Base-by-base conservation (phyloP, 805 yeast genomes). In the Zygosaccharomyces pseudorouxii region DNA sequence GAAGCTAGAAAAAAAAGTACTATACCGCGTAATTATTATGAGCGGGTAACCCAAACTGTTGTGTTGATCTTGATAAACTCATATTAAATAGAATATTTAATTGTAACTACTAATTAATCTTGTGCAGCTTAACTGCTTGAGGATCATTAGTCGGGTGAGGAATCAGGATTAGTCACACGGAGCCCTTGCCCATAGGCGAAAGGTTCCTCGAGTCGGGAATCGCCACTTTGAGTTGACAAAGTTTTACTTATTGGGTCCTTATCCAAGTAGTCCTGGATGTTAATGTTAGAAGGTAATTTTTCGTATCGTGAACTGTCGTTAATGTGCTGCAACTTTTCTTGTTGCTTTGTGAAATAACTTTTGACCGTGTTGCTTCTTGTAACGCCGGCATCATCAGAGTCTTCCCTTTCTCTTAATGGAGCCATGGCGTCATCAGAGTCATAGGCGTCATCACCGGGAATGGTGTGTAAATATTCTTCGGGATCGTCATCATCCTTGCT, bases 371-470 rank as follows among this genome's bases (percentile, higher is more conserved):
- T 59, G 36, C 58, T 55, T 52, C 71, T 58, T 9, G 62, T 37
- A 1, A 58, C 48, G 11, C 22, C 42, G 9, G 44, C 12, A 14
- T 27, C 25, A 11, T 27, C 50, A 10, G 35, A 31, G 4, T 45
- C 47, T 11, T 46, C 51, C 42, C 47, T 53, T 46, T 63, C 67
- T 36, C 68, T 51, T 20, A 61, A 42, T 18, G 67, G 70, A 10
- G 67, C 67, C 61, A 64, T 55, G 12, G 55, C 50, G 42, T 63
- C 69, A 39, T 67, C 70, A 46, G 69, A 62, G 45, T 64, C 59
- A 36, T 67, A 67, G 0, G 70, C 70, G 27, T 67, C 70, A 50
- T 66, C 68, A 20, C 71, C 71, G 1, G 71, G 71, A 19, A 67
- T 59, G 11, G 59, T 63, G 14, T 62, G 53, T 30, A 67, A 33